Evolutionary conservation across 345 rosid genomes (phyloP), one percentile per base, ranked within the genome.

Genomic region (Pelargonium nanum): DNA sequence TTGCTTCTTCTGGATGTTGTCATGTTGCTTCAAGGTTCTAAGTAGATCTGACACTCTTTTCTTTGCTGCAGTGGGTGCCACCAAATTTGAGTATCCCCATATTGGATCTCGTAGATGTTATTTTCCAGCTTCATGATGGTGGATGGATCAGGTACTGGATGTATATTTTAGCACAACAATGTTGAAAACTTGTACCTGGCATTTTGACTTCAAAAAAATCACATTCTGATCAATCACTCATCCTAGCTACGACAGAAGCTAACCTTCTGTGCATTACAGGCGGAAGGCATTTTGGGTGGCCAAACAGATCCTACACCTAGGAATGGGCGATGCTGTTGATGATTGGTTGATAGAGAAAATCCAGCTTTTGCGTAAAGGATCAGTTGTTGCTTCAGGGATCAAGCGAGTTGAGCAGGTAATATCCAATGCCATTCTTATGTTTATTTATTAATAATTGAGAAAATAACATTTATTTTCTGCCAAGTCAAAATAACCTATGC

Each of bases 311-410:
- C 82, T 94, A 48, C 99, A 90, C 64, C 85, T 94, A 62, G 99
- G 99, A 73, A 94, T 94, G 99, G 97, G 99, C 5, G 99, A 94
- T 81, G 99, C 99, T 25, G 78, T 94, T 62, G 99, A 94, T 81
- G 99, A 94, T 72, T 94, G 99, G 99, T 69, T 94, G 67, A 69
- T 94, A 15, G 97, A 87, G 72, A 94, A 94, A 82, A 94, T 94
- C 60, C 76, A 85, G 72, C 90, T 86, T 69, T 77, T 94, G 71
- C 85, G 91, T 25, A 83, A 65, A 59, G 97, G 99, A 65, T 70
- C 88, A 7, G 84, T 90, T 50, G 78, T 94, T 79, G 99, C 99
- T 66, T 84, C 95, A 15, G 95, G 90, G 45, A 80, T 94, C 69
- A 85, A 84, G 64, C 85, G 83, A 75, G 73, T 94, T 66, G 99